These are phyloP conservation scores for Fomitopsis pulvina DNA, from an alignment of 768 basidiomycete species.

Conservation along the genomic window DNA sequence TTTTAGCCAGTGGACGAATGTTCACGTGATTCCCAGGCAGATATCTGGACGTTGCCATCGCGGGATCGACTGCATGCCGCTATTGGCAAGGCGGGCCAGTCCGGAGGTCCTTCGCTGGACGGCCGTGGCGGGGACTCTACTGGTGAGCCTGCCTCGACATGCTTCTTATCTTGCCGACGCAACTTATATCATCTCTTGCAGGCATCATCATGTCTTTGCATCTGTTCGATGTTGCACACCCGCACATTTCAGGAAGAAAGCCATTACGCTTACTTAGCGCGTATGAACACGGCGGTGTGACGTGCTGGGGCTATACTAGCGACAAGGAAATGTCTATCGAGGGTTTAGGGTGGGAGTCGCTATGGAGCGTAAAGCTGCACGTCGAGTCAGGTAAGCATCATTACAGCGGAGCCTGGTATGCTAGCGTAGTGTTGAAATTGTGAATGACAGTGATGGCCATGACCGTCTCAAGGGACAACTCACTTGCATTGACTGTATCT, in stretches of 20 bases:
- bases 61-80: conserved; percentile 74
- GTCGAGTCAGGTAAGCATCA: conserved; percentile 54
- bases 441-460: conserved; percentile 72
- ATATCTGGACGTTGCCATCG: conserved; percentile 78
- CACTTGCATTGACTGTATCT: conserved; percentile 72
- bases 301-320: conserved; percentile 46
- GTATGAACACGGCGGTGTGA: conserved; percentile 88
- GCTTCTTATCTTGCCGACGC: neutral
- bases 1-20: neutral
- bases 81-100: conserved; percentile 52
- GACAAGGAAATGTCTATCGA: conserved; percentile 50
- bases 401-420: neutral
- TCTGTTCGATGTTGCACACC: conserved; percentile 40
- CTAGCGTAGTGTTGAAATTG: neutral
- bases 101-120: conserved; percentile 27
- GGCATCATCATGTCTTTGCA: conserved; percentile 91
- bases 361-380: conserved; percentile 66
- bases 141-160: conserved; percentile 30
- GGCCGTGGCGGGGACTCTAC: conserved; percentile 48
- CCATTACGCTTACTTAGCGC: conserved; percentile 62
- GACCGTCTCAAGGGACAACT: conserved; percentile 53
- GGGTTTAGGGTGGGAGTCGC: conserved; percentile 63
- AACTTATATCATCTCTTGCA: conserved; percentile 23
- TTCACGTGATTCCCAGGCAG: conserved; percentile 45
- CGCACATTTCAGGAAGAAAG: conserved; percentile 17